These are phyloP conservation scores for Boletus austroedulis DNA, from an alignment of 1,284 basidiomycete genomes.

Conservation along the genomic window DNA sequence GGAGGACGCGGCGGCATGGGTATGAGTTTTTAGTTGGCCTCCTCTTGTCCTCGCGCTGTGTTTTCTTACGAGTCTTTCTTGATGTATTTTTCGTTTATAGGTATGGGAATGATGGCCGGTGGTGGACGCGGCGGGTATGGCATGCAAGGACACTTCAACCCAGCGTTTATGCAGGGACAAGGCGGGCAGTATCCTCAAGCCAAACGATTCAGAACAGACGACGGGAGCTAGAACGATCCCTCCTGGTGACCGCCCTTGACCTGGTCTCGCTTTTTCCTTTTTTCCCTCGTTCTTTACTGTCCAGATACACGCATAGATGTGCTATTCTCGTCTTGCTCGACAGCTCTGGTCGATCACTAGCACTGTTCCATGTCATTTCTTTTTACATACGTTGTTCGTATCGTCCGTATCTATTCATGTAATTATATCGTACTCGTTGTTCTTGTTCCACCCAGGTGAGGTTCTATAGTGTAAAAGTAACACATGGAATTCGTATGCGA, in stretches of 20 bases:
- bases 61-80: constrained; percentile 42
- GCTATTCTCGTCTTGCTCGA: not conserved
- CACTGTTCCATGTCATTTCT: not conserved
- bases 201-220: constrained; percentile 53
- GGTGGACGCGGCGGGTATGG: constrained; percentile 44
- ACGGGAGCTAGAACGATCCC: constrained; percentile 34
- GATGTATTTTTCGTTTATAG: constrained; percentile 35
- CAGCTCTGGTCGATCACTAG: not conserved
- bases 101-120: constrained; percentile 52
- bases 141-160: constrained; percentile 65
- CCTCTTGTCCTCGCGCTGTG: constrained; percentile 36
- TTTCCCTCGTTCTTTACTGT: not conserved
- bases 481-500: constrained; percentile 1
- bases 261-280: not conserved
- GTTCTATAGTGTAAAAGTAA: not conserved
- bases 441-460: too few species aligned
- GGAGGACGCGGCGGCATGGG: constrained; percentile 56
- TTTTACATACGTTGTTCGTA: not conserved
- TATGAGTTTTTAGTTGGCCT: constrained; percentile 58
- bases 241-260: too few species aligned
- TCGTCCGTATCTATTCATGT: constrained; percentile 30
- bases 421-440: constrained; percentile 10
- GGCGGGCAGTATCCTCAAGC: constrained; percentile 43
- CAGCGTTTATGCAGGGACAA: constrained; percentile 61
- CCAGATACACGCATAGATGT: constrained; percentile 5